These are phyloP conservation scores for Acanthamoeba healyi DNA, from an alignment of 208 protist species.

Conservation along the genomic window DNA sequence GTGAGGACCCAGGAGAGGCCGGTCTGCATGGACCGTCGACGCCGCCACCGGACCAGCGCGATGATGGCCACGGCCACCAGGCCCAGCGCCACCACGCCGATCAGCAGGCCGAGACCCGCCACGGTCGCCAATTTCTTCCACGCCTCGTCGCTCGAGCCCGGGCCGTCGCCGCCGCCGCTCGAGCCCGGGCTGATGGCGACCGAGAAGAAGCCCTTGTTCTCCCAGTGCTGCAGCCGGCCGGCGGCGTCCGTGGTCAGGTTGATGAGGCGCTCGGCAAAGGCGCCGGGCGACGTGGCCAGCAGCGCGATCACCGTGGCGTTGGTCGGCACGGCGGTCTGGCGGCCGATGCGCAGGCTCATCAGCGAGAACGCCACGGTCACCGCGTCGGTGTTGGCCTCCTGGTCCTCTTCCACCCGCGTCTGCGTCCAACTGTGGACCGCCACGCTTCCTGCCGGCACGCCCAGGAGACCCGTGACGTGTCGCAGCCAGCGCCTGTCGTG, in stretches of 20 bases:
- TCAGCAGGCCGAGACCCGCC: background rate
- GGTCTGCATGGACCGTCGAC: background rate
- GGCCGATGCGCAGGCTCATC: conserved; percentile 36
- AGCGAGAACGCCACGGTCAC: conserved; percentile 45
- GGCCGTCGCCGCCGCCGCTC: background rate
- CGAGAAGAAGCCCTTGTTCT: conserved; percentile 46
- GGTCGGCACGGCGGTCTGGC: background rate
- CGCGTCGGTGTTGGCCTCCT: conserved; percentile 12
- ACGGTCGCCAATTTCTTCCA: background rate
- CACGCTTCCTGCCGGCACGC: background rate
- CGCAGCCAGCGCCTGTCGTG: conserved; percentile 16
- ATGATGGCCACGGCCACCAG: conserved; percentile 36
- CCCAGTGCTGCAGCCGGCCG: background rate
- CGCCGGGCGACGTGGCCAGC: background rate
- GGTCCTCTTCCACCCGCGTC: background rate
- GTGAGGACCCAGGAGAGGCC: conserved; percentile 68
- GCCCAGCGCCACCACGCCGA: background rate
- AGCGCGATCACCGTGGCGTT: background rate
- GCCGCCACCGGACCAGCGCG: background rate
- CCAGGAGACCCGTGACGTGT: conserved; percentile 12
- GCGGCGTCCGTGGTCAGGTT: background rate
- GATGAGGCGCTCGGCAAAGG: conserved; percentile 52
- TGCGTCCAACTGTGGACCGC: conserved; percentile 19
- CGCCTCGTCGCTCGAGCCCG: background rate
- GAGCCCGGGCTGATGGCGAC: background rate